Percentiles rank a stretch among this genome's conserved stretches.
phyloP scores from a whole-genome alignment of 305 asterid genomes.

The Fraxinus platypoda region DNA sequence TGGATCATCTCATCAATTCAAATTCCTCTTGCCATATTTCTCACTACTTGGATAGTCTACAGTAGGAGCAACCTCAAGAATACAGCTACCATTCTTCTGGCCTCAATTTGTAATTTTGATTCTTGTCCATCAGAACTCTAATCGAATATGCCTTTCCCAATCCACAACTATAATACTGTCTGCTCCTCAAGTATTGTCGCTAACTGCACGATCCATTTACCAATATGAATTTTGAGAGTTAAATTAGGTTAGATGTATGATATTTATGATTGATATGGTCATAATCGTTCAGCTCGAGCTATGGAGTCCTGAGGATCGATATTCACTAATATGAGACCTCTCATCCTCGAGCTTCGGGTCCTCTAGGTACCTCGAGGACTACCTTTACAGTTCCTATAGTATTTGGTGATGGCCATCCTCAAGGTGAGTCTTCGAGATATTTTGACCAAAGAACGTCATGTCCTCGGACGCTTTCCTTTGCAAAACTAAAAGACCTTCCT shows the following conservation, averaged over 20 bases:
- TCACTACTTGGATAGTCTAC: conserved; percentile 50
- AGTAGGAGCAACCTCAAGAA: conserved; percentile 11
- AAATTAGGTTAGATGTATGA: neutral
- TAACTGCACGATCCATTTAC: neutral
- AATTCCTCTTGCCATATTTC: conserved; percentile 52
- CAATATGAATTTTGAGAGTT: neutral
- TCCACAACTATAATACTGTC: neutral
- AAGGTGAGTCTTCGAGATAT: no score
- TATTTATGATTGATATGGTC: neutral
- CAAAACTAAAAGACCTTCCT: no score
- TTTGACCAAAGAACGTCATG: no score
- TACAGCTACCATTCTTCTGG: conserved; percentile 1
- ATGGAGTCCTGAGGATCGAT: no score
- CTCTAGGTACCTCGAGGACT: no score
- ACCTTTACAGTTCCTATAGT: no score
- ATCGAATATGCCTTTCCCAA: neutral
- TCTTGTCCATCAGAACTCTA: neutral
- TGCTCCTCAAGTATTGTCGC: neutral
- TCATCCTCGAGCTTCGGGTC: no score
- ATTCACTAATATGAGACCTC: no score
- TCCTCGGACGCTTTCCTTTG: no score
- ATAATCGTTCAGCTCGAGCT: no score
- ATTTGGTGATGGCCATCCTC: no score
- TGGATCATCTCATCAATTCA: conserved; percentile 68
- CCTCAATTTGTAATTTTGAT: neutral